Base-by-base conservation (phyloP, 352 stramenopile species). In the Blastocystis sp. region DNA sequence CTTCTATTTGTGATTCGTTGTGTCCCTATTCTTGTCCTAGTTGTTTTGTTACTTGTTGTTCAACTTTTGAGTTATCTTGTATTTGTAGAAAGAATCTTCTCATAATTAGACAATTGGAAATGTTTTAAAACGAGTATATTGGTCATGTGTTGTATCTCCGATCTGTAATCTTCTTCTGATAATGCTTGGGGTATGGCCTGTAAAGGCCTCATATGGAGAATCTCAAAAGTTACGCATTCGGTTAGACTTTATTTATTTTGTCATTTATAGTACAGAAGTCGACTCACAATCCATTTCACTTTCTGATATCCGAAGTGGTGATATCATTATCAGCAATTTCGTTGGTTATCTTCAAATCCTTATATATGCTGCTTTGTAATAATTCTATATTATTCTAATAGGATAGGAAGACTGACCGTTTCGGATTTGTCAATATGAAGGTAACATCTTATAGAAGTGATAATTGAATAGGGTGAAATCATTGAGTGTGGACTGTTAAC, bases 241-340 rank as follows among this genome's bases (percentile, higher is more conserved):
- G 33, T 70, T 37, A 33, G 33, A 48, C 33, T 40, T 13, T 2
- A 13, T 44, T 40, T 37, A 2, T 40, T 33, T 35, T 70, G 2
- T 70, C 11, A 70, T 70, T 37, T 22, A 1, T 70, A 70, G 60
- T 33, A 77, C 40, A 35, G 17, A 53, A 19, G 73, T 70, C 40
- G 35, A 66, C 51, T 19, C 27, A 13, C 53, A 7, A 30, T 22
- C 19, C 1, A 70, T 70, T 17, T 70, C 54, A 13, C n/a, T 84
- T 22, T 53, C 42, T 44, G 33, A 7, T 35, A 68, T 84, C 44
- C 9, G n/a, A n/a, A 33, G 19, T n/a, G 22, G 17, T 30, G 54
- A 84, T 27, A 35, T 84, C 15, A 84, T 84, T 30, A 84, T 84
- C 54, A 70, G 54, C 58, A 84, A 84, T 44, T 84, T 70, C 58